Percentiles rank a stretch among this genome's conserved stretches.
Evolutionary conservation across 1,284 basidiomycete genomes (phyloP).

Genomic region (Malassezia globosa): DNA sequence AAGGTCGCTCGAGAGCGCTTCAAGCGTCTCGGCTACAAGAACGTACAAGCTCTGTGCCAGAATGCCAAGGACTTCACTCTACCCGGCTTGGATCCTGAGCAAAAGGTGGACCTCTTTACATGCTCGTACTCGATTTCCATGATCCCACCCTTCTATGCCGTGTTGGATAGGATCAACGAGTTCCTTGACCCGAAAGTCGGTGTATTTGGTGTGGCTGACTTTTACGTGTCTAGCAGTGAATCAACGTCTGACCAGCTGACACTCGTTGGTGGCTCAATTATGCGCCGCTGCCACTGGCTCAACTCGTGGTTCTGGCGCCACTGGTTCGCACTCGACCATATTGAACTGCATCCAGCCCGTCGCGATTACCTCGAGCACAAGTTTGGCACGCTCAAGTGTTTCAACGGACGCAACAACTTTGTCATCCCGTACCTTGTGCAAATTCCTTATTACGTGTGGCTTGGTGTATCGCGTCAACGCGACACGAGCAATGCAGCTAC

Average conservation of each 20-base stretch:
- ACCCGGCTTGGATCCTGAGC: conserved; percentile 48
- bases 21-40: conserved; percentile 60
- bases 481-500: conserved; percentile 57
- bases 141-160: conserved; percentile 61
- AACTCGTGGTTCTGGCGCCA: conserved; percentile 60
- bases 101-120: conserved; percentile 44
- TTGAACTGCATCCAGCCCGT: conserved; percentile 58
- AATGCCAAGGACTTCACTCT: conserved; percentile 63
- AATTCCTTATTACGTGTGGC: conserved; percentile 65
- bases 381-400: conserved; percentile 59
- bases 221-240: conserved; percentile 62
- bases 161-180: conserved; percentile 61
- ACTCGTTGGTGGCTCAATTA: conserved; percentile 58
- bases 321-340: conserved; percentile 67
- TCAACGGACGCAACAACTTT: conserved; percentile 65
- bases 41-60: conserved; percentile 64
- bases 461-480: conserved; percentile 60
- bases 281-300: conserved; percentile 62
- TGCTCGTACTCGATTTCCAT: conserved; percentile 47
- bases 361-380: conserved; percentile 66
- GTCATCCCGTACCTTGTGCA: conserved; percentile 60
- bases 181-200: conserved; percentile 60
- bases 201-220: conserved; percentile 64
- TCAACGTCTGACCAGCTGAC: conserved; percentile 53
- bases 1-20: conserved; percentile 63